Base-by-base conservation (phyloP, 495 filamentous ascomycete genomes). In the Penicillium lagena region DNA sequence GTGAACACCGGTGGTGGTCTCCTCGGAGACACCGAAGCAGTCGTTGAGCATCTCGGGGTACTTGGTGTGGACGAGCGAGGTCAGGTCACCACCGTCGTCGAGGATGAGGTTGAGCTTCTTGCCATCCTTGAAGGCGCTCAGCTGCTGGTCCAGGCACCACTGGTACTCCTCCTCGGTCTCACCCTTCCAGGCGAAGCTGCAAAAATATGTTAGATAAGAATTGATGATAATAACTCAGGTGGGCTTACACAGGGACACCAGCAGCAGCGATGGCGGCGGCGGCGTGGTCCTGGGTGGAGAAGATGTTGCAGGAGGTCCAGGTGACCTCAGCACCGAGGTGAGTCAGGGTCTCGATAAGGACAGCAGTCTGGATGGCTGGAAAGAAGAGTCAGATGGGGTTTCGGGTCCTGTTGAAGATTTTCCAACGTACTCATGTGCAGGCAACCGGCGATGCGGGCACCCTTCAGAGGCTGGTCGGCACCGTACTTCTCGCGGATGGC, bases 151-250 rank as follows among this genome's bases (percentile, higher is more conserved):
- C 60, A 98, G 75, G 70, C 93, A 98, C 93, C 93, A 98, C 62
- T 93, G 77, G 83, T 98, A 98, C 78, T 98, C 93, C 78, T 97
- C 93, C 73, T 98, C 94, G 55, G 91, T 96, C 85, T 98, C 93
- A 65, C 93, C 93, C 79, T 98, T 97, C 94, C 94, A 98, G 71
- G 93, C 93, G 65, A 98, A 98, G 63, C 78, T 82, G 47, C 12
- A 35, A 17, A 7, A 43, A 12, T 37, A 55, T 35, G 61, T 62
- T 28, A 55, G 34, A 41, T 11, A 15, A 9, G 12, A 10, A 14
- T 31, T 8, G 7, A 29, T 11, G 12, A 33, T 30, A 1, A 35
- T n/a, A 27, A 31, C 40, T 34, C 36, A 10, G 30, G 44, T 37
- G 22, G 31, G 60, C 78, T 63, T 79, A 82, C 78, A 98, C 93